A percentile compares a stretch with the other conserved stretches of the same genome.
Conservation (phyloP, 345 rosid genomes). For the Arabis hirsuta region DNA sequence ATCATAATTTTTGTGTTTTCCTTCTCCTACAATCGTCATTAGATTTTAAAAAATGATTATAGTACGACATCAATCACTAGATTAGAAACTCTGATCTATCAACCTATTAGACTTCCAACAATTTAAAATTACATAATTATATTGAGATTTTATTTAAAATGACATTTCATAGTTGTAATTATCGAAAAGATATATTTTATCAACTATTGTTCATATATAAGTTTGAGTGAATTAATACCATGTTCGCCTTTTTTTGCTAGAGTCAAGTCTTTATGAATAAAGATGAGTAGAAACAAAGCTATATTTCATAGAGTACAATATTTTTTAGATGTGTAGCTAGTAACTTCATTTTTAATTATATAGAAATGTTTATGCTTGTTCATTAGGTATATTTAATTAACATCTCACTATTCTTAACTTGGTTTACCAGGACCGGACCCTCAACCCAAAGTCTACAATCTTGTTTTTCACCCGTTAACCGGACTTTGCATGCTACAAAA, state of each 20-base stretch:
- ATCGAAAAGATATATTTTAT: not conserved
- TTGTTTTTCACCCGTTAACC: slow-evolving; percentile 74
- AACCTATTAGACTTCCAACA: not conserved
- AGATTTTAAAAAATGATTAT: too few species aligned
- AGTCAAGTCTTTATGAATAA: not conserved
- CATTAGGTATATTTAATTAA: not conserved
- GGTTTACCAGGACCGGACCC: slow-evolving; percentile 64
- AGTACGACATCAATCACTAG: too few species aligned
- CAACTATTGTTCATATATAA: not conserved
- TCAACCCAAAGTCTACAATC: slow-evolving; percentile 49
- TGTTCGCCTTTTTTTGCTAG: too few species aligned
- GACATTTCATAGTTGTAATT: not conserved
- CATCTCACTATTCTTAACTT: not conserved
- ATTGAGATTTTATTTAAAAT: too few species aligned
- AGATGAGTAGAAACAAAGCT: not conserved
- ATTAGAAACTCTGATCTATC: not conserved
- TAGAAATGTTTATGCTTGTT: not conserved
- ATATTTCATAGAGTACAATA: not conserved
- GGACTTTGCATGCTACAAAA: slow-evolving; percentile 68
- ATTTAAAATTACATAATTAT: too few species aligned
- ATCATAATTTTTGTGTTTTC: too few species aligned
- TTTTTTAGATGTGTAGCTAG: not conserved
- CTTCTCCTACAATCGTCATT: too few species aligned
- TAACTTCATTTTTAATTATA: not conserved
- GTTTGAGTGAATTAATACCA: not conserved